phyloP scores from a whole-genome alignment of 805 yeast species.

The Sugiyamaella boreocaroliniensis region DNA sequence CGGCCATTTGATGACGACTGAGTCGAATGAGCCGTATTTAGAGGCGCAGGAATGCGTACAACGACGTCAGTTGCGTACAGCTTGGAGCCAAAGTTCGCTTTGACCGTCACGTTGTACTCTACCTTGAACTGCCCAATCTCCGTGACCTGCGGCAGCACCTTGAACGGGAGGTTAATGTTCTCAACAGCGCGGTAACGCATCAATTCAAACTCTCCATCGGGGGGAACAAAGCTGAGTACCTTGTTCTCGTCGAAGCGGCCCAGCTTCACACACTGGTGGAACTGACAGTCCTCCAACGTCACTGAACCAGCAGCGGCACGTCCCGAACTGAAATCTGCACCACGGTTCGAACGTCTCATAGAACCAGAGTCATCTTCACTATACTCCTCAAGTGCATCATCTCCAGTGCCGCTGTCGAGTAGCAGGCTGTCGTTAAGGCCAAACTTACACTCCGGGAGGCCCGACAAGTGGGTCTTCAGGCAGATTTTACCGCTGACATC shows the following conservation, averaged over 20 bases:
- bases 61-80: slow-evolving; percentile 57
- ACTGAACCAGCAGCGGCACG: slow-evolving; percentile 45
- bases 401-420: slow-evolving; percentile 20
- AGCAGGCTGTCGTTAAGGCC: slow-evolving; percentile 58
- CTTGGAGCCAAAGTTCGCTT: slow-evolving; percentile 50
- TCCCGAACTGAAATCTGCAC: slow-evolving; percentile 31
- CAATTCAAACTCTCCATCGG: slow-evolving; percentile 80
- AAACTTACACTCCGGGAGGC: slow-evolving; percentile 77
- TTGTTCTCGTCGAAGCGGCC: slow-evolving; percentile 59
- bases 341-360: not conserved
- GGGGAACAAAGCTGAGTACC: slow-evolving; percentile 69
- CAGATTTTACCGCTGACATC: slow-evolving; percentile 71
- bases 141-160: slow-evolving; percentile 50
- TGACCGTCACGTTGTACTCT: slow-evolving; percentile 54
- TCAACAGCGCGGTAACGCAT: slow-evolving; percentile 63
- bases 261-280: slow-evolving; percentile 80
- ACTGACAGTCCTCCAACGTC: slow-evolving; percentile 66
- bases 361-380: slow-evolving; percentile 15
- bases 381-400: slow-evolving; percentile 4
- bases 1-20: slow-evolving; percentile 52
- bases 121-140: slow-evolving; percentile 39
- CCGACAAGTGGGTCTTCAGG: slow-evolving; percentile 66
- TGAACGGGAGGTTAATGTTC: slow-evolving; percentile 64
- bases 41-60: slow-evolving; percentile 64
- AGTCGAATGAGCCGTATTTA: slow-evolving; percentile 44